Evolutionary conservation across 169 alveolate species (phyloP), one percentile per base, ranked within the genome.

Genomic region (Cryptosporidium canis): DNA sequence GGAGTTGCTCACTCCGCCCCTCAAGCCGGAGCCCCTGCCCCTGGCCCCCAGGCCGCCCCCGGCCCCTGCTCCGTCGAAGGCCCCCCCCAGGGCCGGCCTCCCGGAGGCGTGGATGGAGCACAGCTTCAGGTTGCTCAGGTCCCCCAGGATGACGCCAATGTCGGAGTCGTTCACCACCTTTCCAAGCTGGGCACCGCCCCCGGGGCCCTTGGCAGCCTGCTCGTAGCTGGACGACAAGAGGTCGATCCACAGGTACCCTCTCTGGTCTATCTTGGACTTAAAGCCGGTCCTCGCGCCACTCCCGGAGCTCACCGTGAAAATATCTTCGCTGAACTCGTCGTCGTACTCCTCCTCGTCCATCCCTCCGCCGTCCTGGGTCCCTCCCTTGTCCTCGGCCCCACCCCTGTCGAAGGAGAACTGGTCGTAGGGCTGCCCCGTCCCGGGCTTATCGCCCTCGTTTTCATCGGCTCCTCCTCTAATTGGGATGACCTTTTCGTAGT

Each of bases 401-500:
- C 63, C 63, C 35, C 63, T 51, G 24, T 51, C 63, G 6, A 14
- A 21, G 7, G 24, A 7, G 24, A 21, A 51, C 1, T 18, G 63
- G 18, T 51, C 63, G 18, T 21, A 2, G 24, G 3, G 35, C 3
- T 31, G 45, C 4, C 14, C 44, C 66, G 31, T 85, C 85, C 21
- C 82, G 48, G 35, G 12, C 92, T n/a, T 83, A 61, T 43, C 90
- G 1, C 51, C 56, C 0, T 77, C 91, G 37, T 33, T 41, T 3
- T 24, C 91, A 21, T 47, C 83, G 12, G 53, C 51, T 29, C 83
- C 65, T 45, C 85, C 64, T 14, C 70, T 29, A 35, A 64, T 67
- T 24, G 93, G 93, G 18, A 82, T 71, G 43, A 90, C 85, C 61
- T 83, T 85, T 53, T 90, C 93, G 35, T 83, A 90, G 55, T 90